Base-by-base conservation (phyloP, 2,329 filamentous ascomycete genomes). In the Colletotrichum ledebouriae region DNA sequence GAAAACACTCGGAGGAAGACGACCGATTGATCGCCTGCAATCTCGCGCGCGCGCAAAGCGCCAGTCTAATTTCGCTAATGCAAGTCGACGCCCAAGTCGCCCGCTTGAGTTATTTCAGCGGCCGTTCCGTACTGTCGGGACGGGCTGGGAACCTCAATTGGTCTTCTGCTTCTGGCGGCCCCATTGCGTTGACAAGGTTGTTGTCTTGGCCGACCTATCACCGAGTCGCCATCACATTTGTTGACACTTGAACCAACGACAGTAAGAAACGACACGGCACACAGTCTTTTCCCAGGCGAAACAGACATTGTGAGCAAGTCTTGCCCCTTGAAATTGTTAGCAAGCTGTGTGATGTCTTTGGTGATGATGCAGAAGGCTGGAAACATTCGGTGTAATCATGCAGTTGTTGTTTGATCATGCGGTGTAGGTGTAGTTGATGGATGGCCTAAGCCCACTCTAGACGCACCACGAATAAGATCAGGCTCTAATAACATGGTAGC, bases 81-180 rank as follows among this genome's bases (percentile, higher is more conserved):
- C 47, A 65, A 1, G 25, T 61, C 1, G 15, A 61, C 33, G 49
- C 9, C 29, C 33, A 4, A 25, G n/a, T 22, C 39, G 47, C 17
- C 20, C 42, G 42, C 42, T 20, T n/a, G 42, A 46, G 42, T 11
- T n/a, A 25, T 59, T 6, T 6, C 15, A 37, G 34, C 29, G n/a
- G 13, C 41, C 39, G 17, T 22, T 41, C 63, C 63, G 42, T 42
- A 13, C 37, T 3, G 9, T 49, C 58, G 58, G 58, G 41, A 62
- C 49, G n/a, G 12, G 33, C 37, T 4, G 29, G 13, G 3, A 9
- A 2, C 4, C 41, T n/a, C 33, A 12, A 62, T 66, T 62, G 63
- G 58, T 17, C 12, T 25, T 49, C 12, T 33, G 1, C 15, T 13
- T 2, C 4, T 56, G 9, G 41, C 29, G 3, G 29, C 50, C 17